phyloP scores from a whole-genome alignment of 768 basidiomycete species.

The Favolaschia claudopus region DNA sequence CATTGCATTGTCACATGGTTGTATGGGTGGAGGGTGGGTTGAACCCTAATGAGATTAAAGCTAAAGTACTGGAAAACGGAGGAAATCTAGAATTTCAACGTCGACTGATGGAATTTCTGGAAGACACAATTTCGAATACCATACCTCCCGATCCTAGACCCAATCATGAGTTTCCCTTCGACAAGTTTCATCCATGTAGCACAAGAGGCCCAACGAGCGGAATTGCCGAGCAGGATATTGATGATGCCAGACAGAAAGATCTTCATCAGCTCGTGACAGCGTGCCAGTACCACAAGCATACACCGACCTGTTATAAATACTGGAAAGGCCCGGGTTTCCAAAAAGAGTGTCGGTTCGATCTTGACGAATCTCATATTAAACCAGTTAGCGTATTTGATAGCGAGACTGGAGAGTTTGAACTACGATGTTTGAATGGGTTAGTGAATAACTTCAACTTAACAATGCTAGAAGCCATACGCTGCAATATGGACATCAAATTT shows the following conservation, averaged over 20 bases:
- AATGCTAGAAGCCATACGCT: conserved; percentile 4
- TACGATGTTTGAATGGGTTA: conserved; percentile 2
- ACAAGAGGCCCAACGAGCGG: conserved; percentile 11
- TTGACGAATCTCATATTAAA: conserved; percentile 5
- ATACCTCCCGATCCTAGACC: conserved; percentile 1
- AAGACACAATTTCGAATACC: conserved; percentile 10
- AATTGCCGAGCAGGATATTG: neutral
- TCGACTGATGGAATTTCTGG: conserved; percentile 13
- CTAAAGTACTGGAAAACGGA: too few relatives aligned
- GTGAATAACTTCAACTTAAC: conserved; percentile 11
- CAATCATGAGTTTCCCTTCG: neutral
- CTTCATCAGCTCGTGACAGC: conserved; percentile 7
- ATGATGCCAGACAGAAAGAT: neutral
- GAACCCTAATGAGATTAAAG: conserved; percentile 12
- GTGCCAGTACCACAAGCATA: conserved; percentile 22
- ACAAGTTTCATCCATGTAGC: conserved; percentile 5
- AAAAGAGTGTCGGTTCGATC: conserved; percentile 17
- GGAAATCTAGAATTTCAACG: conserved; percentile 6
- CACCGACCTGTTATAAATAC: conserved; percentile 23
- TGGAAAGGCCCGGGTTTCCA: conserved; percentile 11
- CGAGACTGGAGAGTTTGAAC: neutral
- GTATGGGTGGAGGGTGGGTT: conserved; percentile 13
- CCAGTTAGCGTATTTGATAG: neutral
- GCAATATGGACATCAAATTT: conserved; percentile 27
- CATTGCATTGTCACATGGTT: conserved; percentile 14